Base-by-base conservation (phyloP, 345 rosid species). In the Crucihimalaya himalaica region DNA sequence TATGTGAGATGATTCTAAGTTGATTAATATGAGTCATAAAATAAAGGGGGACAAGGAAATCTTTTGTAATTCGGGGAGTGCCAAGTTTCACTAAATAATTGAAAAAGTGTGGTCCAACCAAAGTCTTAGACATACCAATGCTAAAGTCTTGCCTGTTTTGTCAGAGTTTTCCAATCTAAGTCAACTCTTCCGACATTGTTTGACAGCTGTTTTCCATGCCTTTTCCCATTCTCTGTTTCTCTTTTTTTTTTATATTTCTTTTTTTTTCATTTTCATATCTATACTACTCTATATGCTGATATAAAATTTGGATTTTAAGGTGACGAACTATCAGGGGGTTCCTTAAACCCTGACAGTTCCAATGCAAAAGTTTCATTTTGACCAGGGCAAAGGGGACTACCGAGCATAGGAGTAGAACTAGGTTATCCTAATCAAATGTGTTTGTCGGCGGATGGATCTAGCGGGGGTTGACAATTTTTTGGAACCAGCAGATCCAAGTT, bases 111-210 rank as follows among this genome's bases (percentile, higher is more conserved):
- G 71, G 77, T 73, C 77, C 77, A 73, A 73, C 51, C 29, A 56
- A 55, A 73, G 71, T 73, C 77, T 53, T 63, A 45, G 50, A 43
- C 57, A 63, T 18, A 62, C 61, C 39, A 43, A 40, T 71, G 61
- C 60, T 42, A 54, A 64, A 73, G 65, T 55, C 39, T 62, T 31
- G 70, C 14, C 55, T 72, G 70, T 42, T 40, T 25, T 56, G 66
- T 73, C 59, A 73, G 78, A 65, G 0, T 23, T 54, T 47, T 65
- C 8, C 40, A 65, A 34, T 46, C 57, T 23, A 65, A 73, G 78
- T 73, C 78, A 65, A 73, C 71, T 53, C 20, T 73, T 73, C 65
- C 54, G 71, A 73, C 77, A 73, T 54, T 31, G 63, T 23, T 73
- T 15, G 42, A 73, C 78, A 73, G 78, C 71, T 73, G 59, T 73